These are phyloP conservation scores for Pichia cabralensis DNA, from an alignment of 805 yeast genomes.

Conservation along the genomic window DNA sequence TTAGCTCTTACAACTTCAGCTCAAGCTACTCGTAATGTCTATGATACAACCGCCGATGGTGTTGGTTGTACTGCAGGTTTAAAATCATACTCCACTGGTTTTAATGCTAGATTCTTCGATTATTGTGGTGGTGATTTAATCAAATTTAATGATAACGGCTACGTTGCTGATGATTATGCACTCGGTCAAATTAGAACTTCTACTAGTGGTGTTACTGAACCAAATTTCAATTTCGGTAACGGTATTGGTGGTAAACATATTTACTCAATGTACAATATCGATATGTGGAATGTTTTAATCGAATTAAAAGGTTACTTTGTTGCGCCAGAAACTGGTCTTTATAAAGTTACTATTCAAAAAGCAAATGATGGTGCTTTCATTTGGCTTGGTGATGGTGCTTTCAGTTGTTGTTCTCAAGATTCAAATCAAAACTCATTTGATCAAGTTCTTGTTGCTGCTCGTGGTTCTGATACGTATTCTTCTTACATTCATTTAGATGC, in stretches of 20 bases:
- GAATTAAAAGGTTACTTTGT: constrained; percentile 9
- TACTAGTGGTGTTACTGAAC: constrained; percentile 3
- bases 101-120: constrained; percentile 4
- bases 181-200: not conserved
- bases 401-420: constrained; percentile 25
- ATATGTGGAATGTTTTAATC: constrained; percentile 7
- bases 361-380: constrained; percentile 26
- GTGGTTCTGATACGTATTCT: constrained; percentile 1
- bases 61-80: constrained; percentile 4
- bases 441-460: constrained; percentile 2
- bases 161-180: constrained; percentile 6
- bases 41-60: constrained; percentile 2
- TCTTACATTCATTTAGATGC: constrained; percentile 5
- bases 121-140: constrained; percentile 4
- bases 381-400: constrained; percentile 22
- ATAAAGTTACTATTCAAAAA: constrained; percentile 12
- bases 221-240: constrained; percentile 1
- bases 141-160: constrained; percentile 1
- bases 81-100: constrained; percentile 3
- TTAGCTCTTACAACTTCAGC: not conserved
- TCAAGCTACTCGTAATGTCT: not conserved
- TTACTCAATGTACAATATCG: constrained; percentile 4
- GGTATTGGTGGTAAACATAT: not conserved
- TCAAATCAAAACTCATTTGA: not conserved
- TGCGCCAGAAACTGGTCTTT: constrained; percentile 23